Conservation (phyloP, 163 green algal species). For the Scenedesmus sp. region DNA sequence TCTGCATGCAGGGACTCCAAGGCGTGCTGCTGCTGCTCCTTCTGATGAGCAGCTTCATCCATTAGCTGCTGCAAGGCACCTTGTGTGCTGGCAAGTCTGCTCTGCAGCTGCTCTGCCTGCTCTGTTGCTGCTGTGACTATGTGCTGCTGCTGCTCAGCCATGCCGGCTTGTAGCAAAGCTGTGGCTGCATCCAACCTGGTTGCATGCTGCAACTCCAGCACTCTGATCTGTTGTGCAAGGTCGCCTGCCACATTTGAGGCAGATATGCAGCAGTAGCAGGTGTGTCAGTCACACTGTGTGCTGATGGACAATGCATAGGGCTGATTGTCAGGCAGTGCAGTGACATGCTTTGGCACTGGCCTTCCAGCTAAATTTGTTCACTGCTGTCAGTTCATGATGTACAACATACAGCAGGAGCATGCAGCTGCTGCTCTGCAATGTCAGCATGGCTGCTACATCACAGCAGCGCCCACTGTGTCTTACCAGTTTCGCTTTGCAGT, state of each 20-base stretch:
- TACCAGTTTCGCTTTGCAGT: not conserved
- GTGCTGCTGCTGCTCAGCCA: not conserved
- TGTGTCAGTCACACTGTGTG: not conserved
- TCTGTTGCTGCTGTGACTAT: not conserved
- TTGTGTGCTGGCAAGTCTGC: not conserved
- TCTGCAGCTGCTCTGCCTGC: not conserved
- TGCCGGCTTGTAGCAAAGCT: not conserved
- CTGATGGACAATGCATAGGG: no score
- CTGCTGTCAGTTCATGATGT: not conserved
- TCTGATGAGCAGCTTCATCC: not conserved
- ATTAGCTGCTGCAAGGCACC: not conserved
- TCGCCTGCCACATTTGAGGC: not conserved
- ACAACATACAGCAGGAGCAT: not conserved
- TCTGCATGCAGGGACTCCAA: not conserved
- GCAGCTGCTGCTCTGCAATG: no score
- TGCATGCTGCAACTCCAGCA: not conserved
- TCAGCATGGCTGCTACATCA: not conserved
- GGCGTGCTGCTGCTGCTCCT: not conserved
- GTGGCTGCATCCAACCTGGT: not conserved
- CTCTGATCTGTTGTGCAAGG: not conserved
- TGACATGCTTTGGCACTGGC: no score
- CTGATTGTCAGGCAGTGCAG: no score
- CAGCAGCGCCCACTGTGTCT: not conserved
- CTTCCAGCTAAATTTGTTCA: no score
- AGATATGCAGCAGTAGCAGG: not conserved